A percentile compares a stretch with the other conserved stretches of the same genome.
Evolutionary conservation across 495 filamentous ascomycete genomes (phyloP).

Genomic region (Astrothelium macrocarpum): DNA sequence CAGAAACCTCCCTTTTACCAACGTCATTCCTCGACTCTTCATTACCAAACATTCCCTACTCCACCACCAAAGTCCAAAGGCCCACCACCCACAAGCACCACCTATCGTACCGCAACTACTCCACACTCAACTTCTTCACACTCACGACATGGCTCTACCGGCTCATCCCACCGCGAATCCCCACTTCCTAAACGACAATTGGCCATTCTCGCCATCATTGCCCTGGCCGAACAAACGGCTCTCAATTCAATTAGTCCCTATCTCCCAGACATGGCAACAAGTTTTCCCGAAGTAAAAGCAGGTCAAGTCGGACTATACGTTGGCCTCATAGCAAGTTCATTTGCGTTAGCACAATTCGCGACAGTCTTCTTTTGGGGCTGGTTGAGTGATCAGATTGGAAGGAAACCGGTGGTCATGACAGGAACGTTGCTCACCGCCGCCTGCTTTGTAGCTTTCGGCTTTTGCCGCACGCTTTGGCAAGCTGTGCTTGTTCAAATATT

Average conservation of each 20-base stretch:
- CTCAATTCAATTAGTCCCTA: slow-evolving; percentile 96
- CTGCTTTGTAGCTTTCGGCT: slow-evolving; percentile 81
- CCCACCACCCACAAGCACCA: slow-evolving; percentile 30
- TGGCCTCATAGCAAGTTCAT: slow-evolving; percentile 76
- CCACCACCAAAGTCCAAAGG: slow-evolving; percentile 73
- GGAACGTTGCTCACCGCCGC: slow-evolving; percentile 72
- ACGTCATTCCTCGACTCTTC: slow-evolving; percentile 61
- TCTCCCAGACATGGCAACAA: slow-evolving; percentile 80
- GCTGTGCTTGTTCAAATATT: slow-evolving; percentile 73
- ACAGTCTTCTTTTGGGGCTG: slow-evolving; percentile 95
- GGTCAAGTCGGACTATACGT: slow-evolving; percentile 77
- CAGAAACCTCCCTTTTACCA: slow-evolving; percentile 17
- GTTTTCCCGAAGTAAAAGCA: slow-evolving; percentile 67
- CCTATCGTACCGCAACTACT: neutral
- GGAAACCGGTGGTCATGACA: slow-evolving; percentile 84
- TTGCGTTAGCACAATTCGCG: slow-evolving; percentile 81
- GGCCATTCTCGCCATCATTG: slow-evolving; percentile 73
- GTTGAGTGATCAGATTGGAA: slow-evolving; percentile 77
- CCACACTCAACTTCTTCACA: neutral
- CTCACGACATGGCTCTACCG: slow-evolving; percentile 15
- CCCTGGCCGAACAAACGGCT: slow-evolving; percentile 87
- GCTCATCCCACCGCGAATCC: slow-evolving; percentile 35
- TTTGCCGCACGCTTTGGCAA: slow-evolving; percentile 72
- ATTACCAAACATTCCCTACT: slow-evolving; percentile 93
- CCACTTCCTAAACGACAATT: slow-evolving; percentile 80